Base-by-base conservation (phyloP, 192 early-diverging fungal species). In the Lunasporangiospora selenospora region DNA sequence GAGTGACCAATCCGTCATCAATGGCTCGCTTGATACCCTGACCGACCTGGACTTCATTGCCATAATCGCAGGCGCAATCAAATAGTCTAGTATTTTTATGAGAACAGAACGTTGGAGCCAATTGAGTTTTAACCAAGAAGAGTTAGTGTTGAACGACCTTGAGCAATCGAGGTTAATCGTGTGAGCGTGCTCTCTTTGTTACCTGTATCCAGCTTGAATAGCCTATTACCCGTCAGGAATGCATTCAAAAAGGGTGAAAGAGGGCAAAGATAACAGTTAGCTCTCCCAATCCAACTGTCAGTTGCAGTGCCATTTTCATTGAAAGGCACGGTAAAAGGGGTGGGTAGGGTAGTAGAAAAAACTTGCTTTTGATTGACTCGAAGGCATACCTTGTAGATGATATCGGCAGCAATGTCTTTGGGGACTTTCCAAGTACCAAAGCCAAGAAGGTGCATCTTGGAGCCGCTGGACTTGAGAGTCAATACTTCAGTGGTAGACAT, bases 21-120 rank as follows among this genome's bases (percentile, higher is more conserved):
- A 87, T 78, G 19, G 81, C 81, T 42, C 67, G 67, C 31, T 76
- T 76, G 47, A 87, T 69, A 47, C 83, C 87, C 29, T 69, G 55
- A 34, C 88, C 86, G n/a, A 88, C 83, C 53, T 89, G 82, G 23
- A 75, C 67, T 47, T 90, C 88, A 36, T 85, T 90, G 21, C 81
- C 85, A 65, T 90, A 91, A 45, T 78, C 80, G 45, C 77, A 67
- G 29, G 88, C 89, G 42, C 79, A 75, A 65, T 91, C 85, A 29
- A 65, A 53, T 11, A 67, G 41, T 58, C 64, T 67, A 51, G 10
- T 13, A n/a, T n/a, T n/a, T n/a, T n/a, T n/a, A n/a, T n/a, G n/a
- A n/a, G n/a, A n/a, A n/a, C n/a, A n/a, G n/a, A n/a, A n/a, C n/a
- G n/a, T n/a, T n/a, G n/a, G n/a, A n/a, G n/a, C n/a, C n/a, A n/a